Base-by-base conservation (phyloP, 2,329 filamentous ascomycete species). In the Grosmannia serpens region DNA sequence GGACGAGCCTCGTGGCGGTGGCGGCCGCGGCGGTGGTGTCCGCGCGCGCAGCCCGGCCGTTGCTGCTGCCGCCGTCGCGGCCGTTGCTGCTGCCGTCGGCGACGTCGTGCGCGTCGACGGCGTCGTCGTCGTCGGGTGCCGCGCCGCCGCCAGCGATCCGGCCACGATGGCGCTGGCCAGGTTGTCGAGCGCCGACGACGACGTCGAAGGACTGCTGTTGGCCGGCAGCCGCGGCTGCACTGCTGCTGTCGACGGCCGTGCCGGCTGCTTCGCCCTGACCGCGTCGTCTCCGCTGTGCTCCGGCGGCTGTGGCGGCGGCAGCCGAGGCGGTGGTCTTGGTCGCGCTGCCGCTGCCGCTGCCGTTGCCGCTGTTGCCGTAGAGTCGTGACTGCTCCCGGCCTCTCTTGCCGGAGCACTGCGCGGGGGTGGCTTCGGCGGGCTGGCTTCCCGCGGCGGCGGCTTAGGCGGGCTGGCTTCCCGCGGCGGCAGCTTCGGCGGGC, bases 81-180 rank as follows among this genome's bases (percentile, higher is more conserved):
- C n/a, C n/a, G n/a, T n/a, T n/a, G n/a, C n/a, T n/a, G n/a, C n/a
- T n/a, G n/a, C n/a, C n/a, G n/a, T n/a, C n/a, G 68, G 47, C 65
- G 44, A 35, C 35, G 50, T 41, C 27, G 38, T 38, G 13, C 47
- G 54, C 13, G 47, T 20, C 1, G 47, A 50, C 15, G 61, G 53
- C 59, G 71, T 44, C 8, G 31, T 72, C 52, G 69, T 75, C 56
- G 68, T 74, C 53, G 69, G 75, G 58, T 71, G 73, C 62, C 83
- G 81, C 2, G 84, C 77, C 0, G 86, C 83, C 6, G 88, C 88
- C 0, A 91, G 75, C 27, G 85, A 87, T 2, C 87, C 84, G 2
- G 87, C 88, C 65, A 91, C 80, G 59, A 91, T 89, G 62, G 88
- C 88, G 65, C 83, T 82, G 15, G 87, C 84, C 9, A 91, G 79